Conservation (phyloP, 345 rosid genomes). For the Citrus glauca region DNA sequence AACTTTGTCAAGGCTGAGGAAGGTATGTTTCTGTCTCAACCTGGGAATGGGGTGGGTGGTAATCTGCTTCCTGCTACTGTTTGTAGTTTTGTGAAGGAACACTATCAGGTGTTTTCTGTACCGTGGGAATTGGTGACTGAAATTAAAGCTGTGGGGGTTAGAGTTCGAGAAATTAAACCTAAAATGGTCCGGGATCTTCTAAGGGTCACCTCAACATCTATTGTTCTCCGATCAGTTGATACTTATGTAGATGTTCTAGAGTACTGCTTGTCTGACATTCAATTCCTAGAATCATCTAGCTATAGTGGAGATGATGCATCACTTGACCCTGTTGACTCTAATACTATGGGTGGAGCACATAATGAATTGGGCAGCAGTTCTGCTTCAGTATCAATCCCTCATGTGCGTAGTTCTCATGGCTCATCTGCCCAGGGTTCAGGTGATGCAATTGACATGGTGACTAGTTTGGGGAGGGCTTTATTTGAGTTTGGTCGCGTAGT, state of each 20-base stretch:
- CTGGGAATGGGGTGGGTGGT: slow-evolving; percentile 71
- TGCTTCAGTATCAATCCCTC: slow-evolving; percentile 29
- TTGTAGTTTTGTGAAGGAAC: slow-evolving; percentile 92
- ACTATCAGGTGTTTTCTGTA: slow-evolving; percentile 84
- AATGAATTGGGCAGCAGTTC: slow-evolving; percentile 35
- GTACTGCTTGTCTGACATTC: slow-evolving; percentile 85
- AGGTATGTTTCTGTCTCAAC: slow-evolving; percentile 96
- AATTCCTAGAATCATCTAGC: slow-evolving; percentile 39
- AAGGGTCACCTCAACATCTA: slow-evolving; percentile 53
- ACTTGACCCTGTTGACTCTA: slow-evolving; percentile 21
- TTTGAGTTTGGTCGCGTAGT: slow-evolving; percentile 89
- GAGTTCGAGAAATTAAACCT: slow-evolving; percentile 79
- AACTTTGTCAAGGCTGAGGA: slow-evolving; percentile 83
- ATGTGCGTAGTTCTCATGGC: slow-evolving; percentile 23
- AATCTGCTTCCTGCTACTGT: slow-evolving; percentile 90
- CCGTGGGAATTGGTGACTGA: slow-evolving; percentile 92
- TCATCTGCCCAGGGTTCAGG: slow-evolving; percentile 55
- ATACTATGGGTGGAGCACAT: slow-evolving; percentile 16
- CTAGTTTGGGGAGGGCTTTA: slow-evolving; percentile 85
- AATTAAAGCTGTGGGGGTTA: slow-evolving; percentile 70
- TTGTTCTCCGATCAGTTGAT: slow-evolving; percentile 77
- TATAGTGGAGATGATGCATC: slow-evolving; percentile 24
- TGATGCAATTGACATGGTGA: slow-evolving; percentile 94
- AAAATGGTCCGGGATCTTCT: slow-evolving; percentile 93
- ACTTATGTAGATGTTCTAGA: slow-evolving; percentile 87